Percentiles rank a stretch among this genome's conserved stretches.
These are phyloP conservation scores for Pestalotiopsis sp. DNA, from an alignment of 2,329 filamentous ascomycete genomes.

Conservation along the genomic window DNA sequence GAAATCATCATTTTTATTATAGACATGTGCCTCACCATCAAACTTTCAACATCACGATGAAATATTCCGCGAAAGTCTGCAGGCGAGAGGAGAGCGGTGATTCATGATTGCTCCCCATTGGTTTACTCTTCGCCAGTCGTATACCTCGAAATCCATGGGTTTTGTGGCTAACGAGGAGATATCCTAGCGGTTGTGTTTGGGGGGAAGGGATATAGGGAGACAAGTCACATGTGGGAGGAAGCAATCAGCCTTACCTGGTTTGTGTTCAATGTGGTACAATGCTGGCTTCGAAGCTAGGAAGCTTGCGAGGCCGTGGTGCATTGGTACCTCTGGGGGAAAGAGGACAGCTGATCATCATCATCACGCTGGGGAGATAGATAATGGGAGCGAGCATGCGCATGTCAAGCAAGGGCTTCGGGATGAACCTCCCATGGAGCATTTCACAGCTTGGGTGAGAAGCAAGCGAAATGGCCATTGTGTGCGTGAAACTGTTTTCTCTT, in stretches of 20 bases:
- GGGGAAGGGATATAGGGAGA: not conserved
- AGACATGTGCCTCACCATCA: conserved; percentile 80
- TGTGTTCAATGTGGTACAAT: not conserved
- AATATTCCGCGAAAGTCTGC: conserved; percentile 75
- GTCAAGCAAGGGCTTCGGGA: conserved; percentile 62
- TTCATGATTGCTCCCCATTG: conserved; percentile 44
- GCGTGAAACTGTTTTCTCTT: conserved; percentile 46
- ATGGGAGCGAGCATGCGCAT: not conserved
- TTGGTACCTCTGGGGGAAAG: not conserved
- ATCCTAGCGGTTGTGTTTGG: conserved; percentile 65
- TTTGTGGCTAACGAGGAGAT: conserved; percentile 82
- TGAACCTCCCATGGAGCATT: conserved; percentile 75
- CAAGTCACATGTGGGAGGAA: not conserved
- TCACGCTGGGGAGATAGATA: not conserved
- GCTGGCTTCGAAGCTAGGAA: not conserved
- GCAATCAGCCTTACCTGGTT: not conserved
- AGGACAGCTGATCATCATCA: not conserved
- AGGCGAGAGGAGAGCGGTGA: conserved; percentile 68
- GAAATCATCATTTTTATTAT: no score
- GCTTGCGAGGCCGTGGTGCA: not conserved
- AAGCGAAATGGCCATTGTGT: conserved; percentile 77
- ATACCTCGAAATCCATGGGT: conserved; percentile 85
- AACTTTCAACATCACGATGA: conserved; percentile 71
- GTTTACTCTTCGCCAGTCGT: conserved; percentile 86
- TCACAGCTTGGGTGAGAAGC: conserved; percentile 54